Base-by-base conservation (phyloP, 192 early-diverging fungal genomes). In the Podila horticola region DNA sequence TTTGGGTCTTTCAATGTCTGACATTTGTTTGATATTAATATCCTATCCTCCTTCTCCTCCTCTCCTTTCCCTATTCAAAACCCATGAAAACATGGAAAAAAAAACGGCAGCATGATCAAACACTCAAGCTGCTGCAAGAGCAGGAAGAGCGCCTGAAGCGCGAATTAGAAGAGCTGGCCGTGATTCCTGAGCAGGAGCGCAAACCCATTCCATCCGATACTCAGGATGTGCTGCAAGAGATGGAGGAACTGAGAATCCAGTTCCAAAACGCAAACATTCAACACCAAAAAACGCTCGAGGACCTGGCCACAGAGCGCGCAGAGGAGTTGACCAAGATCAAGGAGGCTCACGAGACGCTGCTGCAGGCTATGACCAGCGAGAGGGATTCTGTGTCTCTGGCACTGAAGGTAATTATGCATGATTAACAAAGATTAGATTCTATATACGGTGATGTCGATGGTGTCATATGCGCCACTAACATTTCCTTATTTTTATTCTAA, bases 381-480 rank as follows among this genome's bases (percentile, higher is more conserved):
- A 41, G 70, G n/a, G 77, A 81, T 26, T 24, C 55, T 11, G 57
- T 58, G 8, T 28, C 66, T 2, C 66, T 67, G 8, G 62, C 64
- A 17, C 29, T 81, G 19, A 72, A 73, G 71, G 77, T 71, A 81
- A n/a, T n/a, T n/a, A n/a, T n/a, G n/a, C n/a, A n/a, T n/a, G n/a
- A n/a, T n/a, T n/a, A n/a, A n/a, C n/a, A n/a, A n/a, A n/a, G n/a
- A n/a, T n/a, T n/a, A n/a, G n/a, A n/a, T n/a, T n/a, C n/a, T n/a
- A n/a, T n/a, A n/a, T n/a, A n/a, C n/a, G n/a, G n/a, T n/a, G n/a
- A n/a, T n/a, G n/a, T n/a, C n/a, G n/a, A n/a, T n/a, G n/a, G n/a
- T n/a, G n/a, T n/a, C 20, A 15, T 48, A 9, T 49, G 17, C 26
- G 60, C 31, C 30, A 30, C 31, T 33, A 62, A 62, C 62, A 45